Conservation (phyloP, 2,329 filamentous ascomycete species). For the Microcyclospora pomicola region DNA sequence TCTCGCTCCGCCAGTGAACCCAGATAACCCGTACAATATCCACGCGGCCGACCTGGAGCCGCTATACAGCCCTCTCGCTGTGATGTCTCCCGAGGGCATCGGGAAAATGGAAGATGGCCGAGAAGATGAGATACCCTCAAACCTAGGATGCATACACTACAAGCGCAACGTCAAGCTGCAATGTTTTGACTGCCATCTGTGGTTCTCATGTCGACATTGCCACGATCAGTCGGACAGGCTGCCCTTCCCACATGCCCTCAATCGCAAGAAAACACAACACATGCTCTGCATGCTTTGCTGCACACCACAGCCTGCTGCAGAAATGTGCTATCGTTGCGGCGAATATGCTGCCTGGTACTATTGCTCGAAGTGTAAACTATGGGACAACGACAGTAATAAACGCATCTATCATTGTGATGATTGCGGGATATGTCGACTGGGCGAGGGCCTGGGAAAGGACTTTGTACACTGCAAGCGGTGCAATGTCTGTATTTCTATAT, state of each 20-base stretch:
- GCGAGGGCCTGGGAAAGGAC: conserved; percentile 84
- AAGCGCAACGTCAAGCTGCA: conserved; percentile 92
- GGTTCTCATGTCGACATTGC: conserved; percentile 92
- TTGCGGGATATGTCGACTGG: conserved; percentile 87
- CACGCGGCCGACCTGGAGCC: conserved; percentile 20
- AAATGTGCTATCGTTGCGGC: conserved; percentile 64
- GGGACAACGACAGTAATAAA: conserved; percentile 85
- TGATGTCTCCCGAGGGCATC: conserved; percentile 2
- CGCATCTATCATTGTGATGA: conserved; percentile 93
- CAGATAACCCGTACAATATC: conserved; percentile 24
- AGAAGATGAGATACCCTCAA: conserved; percentile 28
- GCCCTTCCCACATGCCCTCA: conserved; percentile 38
- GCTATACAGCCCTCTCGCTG: conserved; percentile 20
- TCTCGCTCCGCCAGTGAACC: conserved; percentile 13
- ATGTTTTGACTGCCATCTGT: conserved; percentile 75
- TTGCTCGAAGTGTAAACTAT: conserved; percentile 87
- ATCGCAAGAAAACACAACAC: conserved; percentile 72
- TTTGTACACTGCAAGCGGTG: conserved; percentile 98
- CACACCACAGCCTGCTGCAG: conserved; percentile 67
- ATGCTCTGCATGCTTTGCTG: conserved; percentile 97
- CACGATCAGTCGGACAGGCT: conserved; percentile 70
- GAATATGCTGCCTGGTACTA: conserved; percentile 76
- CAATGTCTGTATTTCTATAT: conserved; percentile 85
- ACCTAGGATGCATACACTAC: conserved; percentile 80
- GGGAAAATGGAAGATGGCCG: conserved; percentile 26